Base-by-base conservation (phyloP, 257 asterid genomes). In the Cynanchum wilfordii region DNA sequence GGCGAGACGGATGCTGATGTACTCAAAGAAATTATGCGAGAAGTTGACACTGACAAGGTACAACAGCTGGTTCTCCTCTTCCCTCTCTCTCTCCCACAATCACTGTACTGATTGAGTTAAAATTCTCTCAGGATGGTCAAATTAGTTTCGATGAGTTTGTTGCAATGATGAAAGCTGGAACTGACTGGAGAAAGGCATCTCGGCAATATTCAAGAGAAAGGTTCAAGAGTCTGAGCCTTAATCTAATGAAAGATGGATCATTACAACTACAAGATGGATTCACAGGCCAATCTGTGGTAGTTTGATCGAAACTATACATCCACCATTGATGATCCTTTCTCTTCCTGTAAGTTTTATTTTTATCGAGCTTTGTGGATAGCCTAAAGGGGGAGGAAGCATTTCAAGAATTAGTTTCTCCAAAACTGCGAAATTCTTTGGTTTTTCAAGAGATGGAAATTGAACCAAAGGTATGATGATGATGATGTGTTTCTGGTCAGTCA, bases 161-260 rank as follows among this genome's bases (percentile, higher is more conserved):
- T 20, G 96, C 95, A 8, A 91, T 91, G 97, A 91, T 91, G 97
- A 91, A 91, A 85, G 75, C 96, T 1, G 96, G 97, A 77, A 91
- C 95, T 8, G 96, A 89, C 78, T 91, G 97, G 97, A 89, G 96
- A 86, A 91, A 91, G 86, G 97, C 96, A 49, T 91, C 97, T 13
- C 83, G 96, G 33, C 97, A 91, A 76, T 91, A 91, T 77, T 91
- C 97, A 49, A 85, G 97, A 80, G 97, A 91, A 80, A 82, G 97
- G 79, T 91, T 91, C 83, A 89, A 91, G 84, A 89, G 97, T 81
- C 82, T 91, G 84, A 91, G 96, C 81, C 87, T 93, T 62, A 91
- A 89, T 76, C 89, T 91, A 68, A 91, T 91, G 97, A 89, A 84
- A 83, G 96, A 91, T 70, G 96, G 96, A 40, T 91, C 97, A 30